phyloP scores from a whole-genome alignment of 345 rosid species.

The Populus euphratica region DNA sequence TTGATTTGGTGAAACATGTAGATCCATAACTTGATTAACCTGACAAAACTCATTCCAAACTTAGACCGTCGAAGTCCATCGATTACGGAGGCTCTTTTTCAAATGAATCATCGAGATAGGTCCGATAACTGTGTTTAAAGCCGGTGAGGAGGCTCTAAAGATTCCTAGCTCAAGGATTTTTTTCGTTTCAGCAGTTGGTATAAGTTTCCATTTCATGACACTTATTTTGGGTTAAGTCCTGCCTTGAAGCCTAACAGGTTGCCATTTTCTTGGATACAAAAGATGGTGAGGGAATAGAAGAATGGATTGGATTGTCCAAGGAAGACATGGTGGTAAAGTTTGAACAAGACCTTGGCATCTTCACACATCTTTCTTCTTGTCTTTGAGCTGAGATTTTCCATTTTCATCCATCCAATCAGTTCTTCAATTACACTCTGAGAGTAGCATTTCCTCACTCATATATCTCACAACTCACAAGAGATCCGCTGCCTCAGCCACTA shows the following conservation, averaged over 20 bases:
- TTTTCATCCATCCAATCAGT: background rate
- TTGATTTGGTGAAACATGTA: too few species aligned
- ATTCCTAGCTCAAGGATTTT: background rate
- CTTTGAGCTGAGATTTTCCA: background rate
- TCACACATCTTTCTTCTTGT: background rate
- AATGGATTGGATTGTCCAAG: constrained; percentile 25
- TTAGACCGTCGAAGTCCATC: too few species aligned
- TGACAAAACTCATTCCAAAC: too few species aligned
- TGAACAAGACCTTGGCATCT: constrained; percentile 12
- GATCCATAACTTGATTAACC: too few species aligned
- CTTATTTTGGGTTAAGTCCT: constrained; percentile 29
- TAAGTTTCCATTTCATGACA: constrained; percentile 22
- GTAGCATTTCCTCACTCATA: background rate
- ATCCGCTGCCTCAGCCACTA: too few species aligned
- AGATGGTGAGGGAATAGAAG: constrained; percentile 24
- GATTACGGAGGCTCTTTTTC: too few species aligned
- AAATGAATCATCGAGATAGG: too few species aligned
- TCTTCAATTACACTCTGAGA: too few species aligned
- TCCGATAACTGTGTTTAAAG: background rate
- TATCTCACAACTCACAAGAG: too few species aligned
- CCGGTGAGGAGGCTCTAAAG: background rate
- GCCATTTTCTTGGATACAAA: constrained; percentile 13
- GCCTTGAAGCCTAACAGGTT: constrained; percentile 2
- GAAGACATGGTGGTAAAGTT: constrained; percentile 26
- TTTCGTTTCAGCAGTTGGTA: constrained; percentile 25